Conservation (phyloP, 495 filamentous ascomycete genomes). For the Darksidea phi region DNA sequence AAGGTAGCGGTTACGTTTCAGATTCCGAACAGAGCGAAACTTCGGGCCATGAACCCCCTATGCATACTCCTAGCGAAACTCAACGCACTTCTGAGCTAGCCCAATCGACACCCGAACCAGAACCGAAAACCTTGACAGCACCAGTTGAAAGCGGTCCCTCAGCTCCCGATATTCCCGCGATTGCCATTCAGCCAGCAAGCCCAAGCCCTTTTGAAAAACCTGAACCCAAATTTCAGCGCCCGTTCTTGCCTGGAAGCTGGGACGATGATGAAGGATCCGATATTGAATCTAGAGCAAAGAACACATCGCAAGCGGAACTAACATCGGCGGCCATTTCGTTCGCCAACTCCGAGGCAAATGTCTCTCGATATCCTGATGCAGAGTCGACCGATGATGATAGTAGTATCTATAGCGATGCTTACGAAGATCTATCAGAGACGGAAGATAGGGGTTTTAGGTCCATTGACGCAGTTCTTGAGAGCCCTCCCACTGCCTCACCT, state of each 20-base stretch:
- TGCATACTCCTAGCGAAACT: not conserved
- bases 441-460: conserved; percentile 77
- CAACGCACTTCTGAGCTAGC: not conserved
- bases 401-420: conserved; percentile 86
- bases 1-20: conserved; percentile 56
- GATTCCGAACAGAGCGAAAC: conserved; percentile 44
- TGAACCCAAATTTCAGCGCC: conserved; percentile 19
- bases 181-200: conserved; percentile 32
- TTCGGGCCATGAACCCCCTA: not conserved
- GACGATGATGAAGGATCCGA: conserved; percentile 22
- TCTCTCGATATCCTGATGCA: conserved; percentile 10
- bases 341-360: not conserved
- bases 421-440: conserved; percentile 67
- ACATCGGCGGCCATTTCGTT: not conserved
- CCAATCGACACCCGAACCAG: conserved; percentile 2
- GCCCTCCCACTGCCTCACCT: conserved; percentile 42
- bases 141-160: conserved; percentile 5
- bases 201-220: conserved; percentile 20
- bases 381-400: conserved; percentile 51
- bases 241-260: conserved; percentile 32
- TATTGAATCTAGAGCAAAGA: not conserved
- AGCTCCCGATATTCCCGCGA: conserved; percentile 21
- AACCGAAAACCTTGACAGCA: conserved; percentile 28
- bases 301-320: not conserved
- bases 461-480: conserved; percentile 79